Base-by-base conservation (phyloP, 148 eudicot genomes). In the Rhododendron kiyosumense region DNA sequence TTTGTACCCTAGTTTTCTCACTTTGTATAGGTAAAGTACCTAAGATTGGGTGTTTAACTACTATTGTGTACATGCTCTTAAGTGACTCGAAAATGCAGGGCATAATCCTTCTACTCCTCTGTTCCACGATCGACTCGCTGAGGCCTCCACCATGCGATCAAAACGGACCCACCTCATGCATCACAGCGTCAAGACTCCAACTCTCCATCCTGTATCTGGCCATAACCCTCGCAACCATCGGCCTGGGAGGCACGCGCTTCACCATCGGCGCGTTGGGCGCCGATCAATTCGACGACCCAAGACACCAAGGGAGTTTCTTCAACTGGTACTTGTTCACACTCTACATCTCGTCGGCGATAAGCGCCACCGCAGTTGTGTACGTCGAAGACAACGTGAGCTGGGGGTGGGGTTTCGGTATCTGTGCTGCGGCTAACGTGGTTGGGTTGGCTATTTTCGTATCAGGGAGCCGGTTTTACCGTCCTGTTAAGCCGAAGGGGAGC, bases 191-290 rank as follows among this genome's bases (percentile, higher is more conserved):
- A 63, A 80, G 36, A 13, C 0, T 18, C 63, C 94, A 92, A 78
- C 71, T 48, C 7, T 69, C 87, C 20, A 32, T 89, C 45, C 30
- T 92, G 24, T 91, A 86, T 32, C 7, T 84, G 6, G 90, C 86
- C 28, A 18, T 91, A 13, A 59, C 85, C 24, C 88, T 92, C 0
- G 90, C 85, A 8, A 46, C 85, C 12, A 32, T 92, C 2, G 93
- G 94, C 2, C 38, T 84, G 11, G 93, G 91, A 3, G 94, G 94
- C 14, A 78, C 92, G 2, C 85, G 91, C n/a, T 92, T 83, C 85
- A 90, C 89, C 7, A 34, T 91, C 1, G 93, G 86, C 48, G 82
- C 93, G 1, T 87, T 92, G 87, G 92, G 94, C 32, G 94, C 93
- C 0, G 82, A 89, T 57, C 93, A 92, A 61, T 86, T 89, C 28